Conservation (phyloP, 2,329 filamentous ascomycete species). For the Talaromyces sp. region DNA sequence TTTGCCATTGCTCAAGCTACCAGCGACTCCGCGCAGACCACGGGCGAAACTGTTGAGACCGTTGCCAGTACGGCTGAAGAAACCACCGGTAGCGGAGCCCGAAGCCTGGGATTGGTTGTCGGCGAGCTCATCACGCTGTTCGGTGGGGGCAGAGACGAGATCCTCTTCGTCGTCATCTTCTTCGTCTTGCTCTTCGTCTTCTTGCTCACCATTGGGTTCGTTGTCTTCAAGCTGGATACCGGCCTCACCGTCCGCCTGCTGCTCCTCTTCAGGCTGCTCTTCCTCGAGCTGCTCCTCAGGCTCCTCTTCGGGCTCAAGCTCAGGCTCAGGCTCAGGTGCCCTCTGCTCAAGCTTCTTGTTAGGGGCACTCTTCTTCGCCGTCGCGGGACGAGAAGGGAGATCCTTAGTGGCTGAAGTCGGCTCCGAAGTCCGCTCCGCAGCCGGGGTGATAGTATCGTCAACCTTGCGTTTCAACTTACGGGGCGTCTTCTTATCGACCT, state of each 20-base stretch:
- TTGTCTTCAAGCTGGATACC: constrained; percentile 13
- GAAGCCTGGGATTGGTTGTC: constrained; percentile 27
- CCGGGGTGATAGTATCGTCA: constrained; percentile 11
- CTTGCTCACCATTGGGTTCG: not conserved
- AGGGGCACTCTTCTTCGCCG: not conserved
- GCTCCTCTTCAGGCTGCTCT: not conserved
- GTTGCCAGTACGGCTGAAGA: constrained; percentile 20
- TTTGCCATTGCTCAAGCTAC: constrained; percentile 22
- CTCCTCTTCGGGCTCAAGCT: not conserved
- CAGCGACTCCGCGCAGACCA: constrained; percentile 14
- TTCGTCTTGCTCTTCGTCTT: constrained; percentile 2
- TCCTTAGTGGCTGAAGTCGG: not conserved
- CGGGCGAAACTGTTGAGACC: constrained; percentile 22
- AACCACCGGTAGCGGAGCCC: constrained; percentile 25
- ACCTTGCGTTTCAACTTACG: constrained; percentile 17
- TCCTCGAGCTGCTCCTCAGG: not conserved
- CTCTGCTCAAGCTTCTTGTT: constrained; percentile 8
- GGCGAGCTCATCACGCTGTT: constrained; percentile 6
- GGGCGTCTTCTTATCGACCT: constrained; percentile 9
- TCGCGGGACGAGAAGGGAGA: not conserved
- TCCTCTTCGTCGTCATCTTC: constrained; percentile 1
- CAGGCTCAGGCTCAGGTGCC: constrained; percentile 12
- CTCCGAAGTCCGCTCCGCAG: not conserved
- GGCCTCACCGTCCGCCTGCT: not conserved
- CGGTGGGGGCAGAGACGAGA: not conserved